Base-by-base conservation (phyloP, 2,329 filamentous ascomycete genomes). In the Ophiostoma novo-ulmi region DNA sequence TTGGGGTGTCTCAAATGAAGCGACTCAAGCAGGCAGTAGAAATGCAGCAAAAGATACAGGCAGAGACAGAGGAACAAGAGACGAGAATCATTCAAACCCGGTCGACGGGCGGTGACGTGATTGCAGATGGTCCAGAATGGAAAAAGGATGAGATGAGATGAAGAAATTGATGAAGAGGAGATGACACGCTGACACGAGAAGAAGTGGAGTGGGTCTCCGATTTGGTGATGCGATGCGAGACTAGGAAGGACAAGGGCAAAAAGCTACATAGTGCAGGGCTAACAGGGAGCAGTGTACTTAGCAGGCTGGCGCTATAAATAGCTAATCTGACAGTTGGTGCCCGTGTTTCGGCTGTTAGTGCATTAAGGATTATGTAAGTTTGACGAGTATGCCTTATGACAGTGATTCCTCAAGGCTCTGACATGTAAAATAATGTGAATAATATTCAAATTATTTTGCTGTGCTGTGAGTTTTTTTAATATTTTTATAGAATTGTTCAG, bases 201-300 rank as follows among this genome's bases (percentile, higher is more conserved):
- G 20, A 63, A 63, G 58, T 63, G 26, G 58, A 63, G 52, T 63
- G 26, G 58, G 22, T 17, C 22, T 5, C 44, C n/a, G 11, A 63
- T 63, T 26, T 63, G 58, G 58, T 22, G 58, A 63, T 63, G 58
- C 58, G 58, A 63, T 63, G 55, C 55, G 55, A 35, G 55, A 22
- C 48, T 35, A 61, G 26, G 52, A 48, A 48, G 14, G 44, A 48
- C 14, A 48, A 22, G 52, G 52, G 52, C 52, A 58, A 58, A 58
- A 58, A 26, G 52, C n/a, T n/a, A 11, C n/a, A 5, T 22, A 17
- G 52, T 26, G 22, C 20, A 31, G 52, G 44, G 44, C 52, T 26
- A 58, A 58, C 26, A 58, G 52, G 11, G 52, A 4, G 52, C 26
- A 58, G 52, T 58, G n/a, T 4, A 5, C 8, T 58, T 58, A 58